Evolutionary conservation across 169 alveolate species (phyloP).

Genomic region (Babesia divergens): DNA sequence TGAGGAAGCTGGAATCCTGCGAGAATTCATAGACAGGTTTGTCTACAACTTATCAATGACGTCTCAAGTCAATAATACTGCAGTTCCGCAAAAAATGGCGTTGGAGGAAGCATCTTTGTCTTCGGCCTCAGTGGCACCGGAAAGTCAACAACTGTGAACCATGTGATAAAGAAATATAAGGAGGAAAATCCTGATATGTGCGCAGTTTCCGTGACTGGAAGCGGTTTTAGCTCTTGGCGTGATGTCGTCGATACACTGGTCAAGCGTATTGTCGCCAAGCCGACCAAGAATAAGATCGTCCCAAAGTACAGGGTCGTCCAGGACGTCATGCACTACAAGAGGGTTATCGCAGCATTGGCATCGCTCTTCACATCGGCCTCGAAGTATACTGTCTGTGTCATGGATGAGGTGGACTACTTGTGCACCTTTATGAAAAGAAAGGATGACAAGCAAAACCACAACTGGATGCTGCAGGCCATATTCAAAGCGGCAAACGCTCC

Average conservation of each 20-base stretch:
- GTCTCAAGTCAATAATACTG: background rate
- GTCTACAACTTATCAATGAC: background rate
- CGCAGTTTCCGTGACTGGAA: constrained; percentile 30
- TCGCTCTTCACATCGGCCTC: background rate
- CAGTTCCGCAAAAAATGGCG: constrained; percentile 6
- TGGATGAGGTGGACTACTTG: constrained; percentile 63
- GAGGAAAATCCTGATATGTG: background rate
- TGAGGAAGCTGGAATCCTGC: constrained; percentile 18
- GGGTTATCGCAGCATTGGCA: background rate
- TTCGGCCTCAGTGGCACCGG: constrained; percentile 66
- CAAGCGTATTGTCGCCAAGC: background rate
- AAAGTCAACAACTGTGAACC: constrained; percentile 56
- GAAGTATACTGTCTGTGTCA: constrained; percentile 29
- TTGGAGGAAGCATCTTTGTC: constrained; percentile 50
- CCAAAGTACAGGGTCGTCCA: background rate
- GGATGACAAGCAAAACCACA: constrained; percentile 1
- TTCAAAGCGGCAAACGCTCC: constrained; percentile 29
- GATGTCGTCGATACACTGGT: background rate
- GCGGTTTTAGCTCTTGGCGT: background rate
- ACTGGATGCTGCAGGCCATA: constrained; percentile 63
- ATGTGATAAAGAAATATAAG: constrained; percentile 8
- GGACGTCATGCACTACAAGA: background rate
- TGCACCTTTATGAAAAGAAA: background rate
- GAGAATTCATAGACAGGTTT: constrained; percentile 27
- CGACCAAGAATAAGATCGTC: background rate